Base-by-base conservation (phyloP, 192 early-diverging fungal species). In the Chytriomyces hyalinus region DNA sequence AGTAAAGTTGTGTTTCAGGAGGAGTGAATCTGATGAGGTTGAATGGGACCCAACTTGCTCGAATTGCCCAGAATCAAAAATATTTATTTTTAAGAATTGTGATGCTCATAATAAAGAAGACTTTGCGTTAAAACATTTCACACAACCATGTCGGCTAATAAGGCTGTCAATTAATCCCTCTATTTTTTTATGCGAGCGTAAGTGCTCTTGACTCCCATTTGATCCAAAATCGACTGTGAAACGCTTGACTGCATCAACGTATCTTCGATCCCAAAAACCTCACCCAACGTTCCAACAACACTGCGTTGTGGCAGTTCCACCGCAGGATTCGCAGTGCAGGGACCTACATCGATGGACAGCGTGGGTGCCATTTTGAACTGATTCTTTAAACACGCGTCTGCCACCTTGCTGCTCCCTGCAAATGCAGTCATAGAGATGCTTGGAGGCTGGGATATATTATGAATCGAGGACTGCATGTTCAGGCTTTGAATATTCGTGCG, bases 291-390 rank as follows among this genome's bases (percentile, higher is more conserved):
- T 9, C 73, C 73, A 9, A 62, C 44, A 51, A 66, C 3, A 4
- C 6, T 75, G 22, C 73, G 46, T 66, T 66, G 48, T 10, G 61
- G 63, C 6, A 75, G 43, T 13, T 65, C 73, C 15, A 75, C 49
- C n/a, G 13, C 64, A 7, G 73, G 73, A 50, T 75, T 75, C 24
- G 63, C n/a, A 15, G 11, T 49, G 9, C 4, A 26, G 2, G 17
- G 53, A 17, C 22, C 61, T 15, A n/a, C 9, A n/a, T 57, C 53
- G 15, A 57, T 20, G 6, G 13, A 26, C 49, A 75, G 60, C 9
- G 73, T 75, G 8, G 73, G 73, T 2, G 73, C 73, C 62, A 75
- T 64, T 28, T 75, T 75, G 64, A 65, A 75, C 48, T 75, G 73
- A 65, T 51, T 75, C 20, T 65, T 64, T 20, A 66, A 26, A 53